Evolutionary conservation across 225 moss, liverwort and hornwort genomes (phyloP).

Genomic region (Lunularia cruciata): DNA sequence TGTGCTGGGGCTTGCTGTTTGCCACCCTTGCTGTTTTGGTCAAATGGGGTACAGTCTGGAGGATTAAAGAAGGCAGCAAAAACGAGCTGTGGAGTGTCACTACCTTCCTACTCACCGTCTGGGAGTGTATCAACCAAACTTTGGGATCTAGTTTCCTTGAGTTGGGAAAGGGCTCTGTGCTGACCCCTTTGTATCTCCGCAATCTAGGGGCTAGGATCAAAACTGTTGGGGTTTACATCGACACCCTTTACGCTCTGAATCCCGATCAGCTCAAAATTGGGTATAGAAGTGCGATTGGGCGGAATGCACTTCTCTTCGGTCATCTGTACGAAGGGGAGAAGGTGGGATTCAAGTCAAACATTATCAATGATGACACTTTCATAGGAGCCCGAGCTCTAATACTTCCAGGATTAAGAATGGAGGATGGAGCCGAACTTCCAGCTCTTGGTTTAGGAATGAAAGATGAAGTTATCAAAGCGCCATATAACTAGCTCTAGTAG

Average conservation of each 20-base stretch:
- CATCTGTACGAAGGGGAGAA: slow-evolving; percentile 43
- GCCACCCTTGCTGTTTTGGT: slow-evolving; percentile 19
- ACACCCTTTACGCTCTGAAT: slow-evolving; percentile 35
- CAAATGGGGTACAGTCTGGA: slow-evolving; percentile 37
- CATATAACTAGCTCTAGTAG: background rate
- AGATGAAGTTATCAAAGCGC: slow-evolving; percentile 30
- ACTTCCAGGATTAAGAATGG: slow-evolving; percentile 40
- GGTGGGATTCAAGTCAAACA: slow-evolving; percentile 37
- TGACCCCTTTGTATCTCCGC: slow-evolving; percentile 29
- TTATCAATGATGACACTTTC: slow-evolving; percentile 31
- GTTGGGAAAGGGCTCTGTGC: slow-evolving; percentile 24
- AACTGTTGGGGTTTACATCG: slow-evolving; percentile 24
- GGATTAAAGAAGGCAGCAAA: slow-evolving; percentile 32
- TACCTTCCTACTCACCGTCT: slow-evolving; percentile 35
- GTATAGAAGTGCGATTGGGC: slow-evolving; percentile 33
- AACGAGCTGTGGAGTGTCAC: slow-evolving; percentile 29
- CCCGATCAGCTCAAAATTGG: slow-evolving; percentile 44
- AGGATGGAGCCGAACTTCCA: slow-evolving; percentile 35
- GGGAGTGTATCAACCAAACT: slow-evolving; percentile 36
- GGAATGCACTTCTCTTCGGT: slow-evolving; percentile 43
- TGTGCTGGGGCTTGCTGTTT: slow-evolving; percentile 29
- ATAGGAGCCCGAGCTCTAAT: slow-evolving; percentile 36
- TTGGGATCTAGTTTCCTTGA: slow-evolving; percentile 33
- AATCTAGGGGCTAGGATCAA: slow-evolving; percentile 31
- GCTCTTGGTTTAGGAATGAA: slow-evolving; percentile 42